phyloP scores from a whole-genome alignment of 257 asterid genomes.

The Scutellaria minor region DNA sequence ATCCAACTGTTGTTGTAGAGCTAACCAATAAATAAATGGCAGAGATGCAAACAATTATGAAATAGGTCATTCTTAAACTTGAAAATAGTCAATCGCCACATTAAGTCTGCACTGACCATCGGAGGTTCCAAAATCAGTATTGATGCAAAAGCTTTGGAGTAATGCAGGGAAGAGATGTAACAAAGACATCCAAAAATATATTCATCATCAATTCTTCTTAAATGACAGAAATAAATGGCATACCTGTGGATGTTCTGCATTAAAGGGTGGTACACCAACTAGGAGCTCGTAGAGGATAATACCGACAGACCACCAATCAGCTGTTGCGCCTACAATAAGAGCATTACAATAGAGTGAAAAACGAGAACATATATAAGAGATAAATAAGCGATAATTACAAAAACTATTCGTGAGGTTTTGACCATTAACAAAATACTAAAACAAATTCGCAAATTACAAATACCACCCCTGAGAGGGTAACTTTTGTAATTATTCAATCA shows the following conservation, averaged over 20 bases:
- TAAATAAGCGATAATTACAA: slow-evolving; percentile 4
- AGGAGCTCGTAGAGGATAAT: slow-evolving; percentile 84
- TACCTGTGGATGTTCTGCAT: slow-evolving; percentile 93
- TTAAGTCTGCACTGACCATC: not conserved
- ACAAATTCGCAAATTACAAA: not conserved
- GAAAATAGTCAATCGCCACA: not conserved
- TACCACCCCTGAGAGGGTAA: not conserved
- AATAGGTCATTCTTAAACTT: slow-evolving; percentile 1
- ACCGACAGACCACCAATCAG: slow-evolving; percentile 99
- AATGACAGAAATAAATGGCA: slow-evolving; percentile 47
- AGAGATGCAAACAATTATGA: not conserved
- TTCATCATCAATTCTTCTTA: slow-evolving; percentile 14
- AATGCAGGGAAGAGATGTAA: slow-evolving; percentile 25
- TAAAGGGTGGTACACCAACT: slow-evolving; percentile 93
- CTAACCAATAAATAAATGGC: not conserved
- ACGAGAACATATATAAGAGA: slow-evolving; percentile 4
- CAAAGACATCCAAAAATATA: slow-evolving; percentile 14
- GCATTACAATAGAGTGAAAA: slow-evolving; percentile 22
- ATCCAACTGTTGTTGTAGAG: not conserved
- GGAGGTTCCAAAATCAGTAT: slow-evolving; percentile 3
- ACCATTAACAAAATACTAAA: not conserved
- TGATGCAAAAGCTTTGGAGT: slow-evolving; percentile 24
- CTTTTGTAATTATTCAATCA: not conserved
- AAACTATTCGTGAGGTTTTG: not conserved
- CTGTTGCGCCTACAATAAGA: slow-evolving; percentile 68